Base-by-base conservation (phyloP, 768 basidiomycete species). In the Suillus subaureus region DNA sequence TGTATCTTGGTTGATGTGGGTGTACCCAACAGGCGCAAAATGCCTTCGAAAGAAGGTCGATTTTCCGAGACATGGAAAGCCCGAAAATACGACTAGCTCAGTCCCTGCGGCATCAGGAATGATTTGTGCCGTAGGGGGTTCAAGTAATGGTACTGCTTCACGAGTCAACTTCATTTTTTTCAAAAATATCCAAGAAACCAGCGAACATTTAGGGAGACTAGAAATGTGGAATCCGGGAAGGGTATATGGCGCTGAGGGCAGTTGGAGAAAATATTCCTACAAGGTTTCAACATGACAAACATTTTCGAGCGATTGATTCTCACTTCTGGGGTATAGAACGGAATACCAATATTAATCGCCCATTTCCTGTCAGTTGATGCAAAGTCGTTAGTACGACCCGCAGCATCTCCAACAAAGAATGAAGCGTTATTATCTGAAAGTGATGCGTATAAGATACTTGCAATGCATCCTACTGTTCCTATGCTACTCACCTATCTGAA, bases 371-470 rank as follows among this genome's bases (percentile, higher is more conserved):
- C 96, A 0, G 90, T 91, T 66, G 89, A 87, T 8, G 90, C 85
- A 73, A 92, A 93, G 78, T 97, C 96, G 33, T 78, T 76, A 54
- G 82, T 78, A 54, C 96, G 86, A 13, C 95, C 96, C 13, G 94
- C 96, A 2, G 94, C 94, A 70, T 97, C 96, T 3, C 96, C 96
- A 1, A 97, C 89, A 69, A 91, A 96, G 70, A 92, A 92, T 0
- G 92, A 90, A 0, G 79, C 51, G 0, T 72, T 64, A 68, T 86
- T 83, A 74, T 96, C 94, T 96, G 71, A 15, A 39, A 49, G n/a
- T 37, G 3, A 16, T 54, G 47, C 37, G 5, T 15, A n/a, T 63
- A 39, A 61, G 13, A 35, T 45, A 31, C 35, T 63, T 16, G 31
- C 28, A n/a, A 54, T 43, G 33, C 11, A 18, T 13, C 35, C 37